A percentile compares a stretch with the other conserved stretches of the same genome.
These are phyloP conservation scores for Penicillium hordei DNA, from an alignment of 2,329 filamentous ascomycete genomes.

Conservation along the genomic window DNA sequence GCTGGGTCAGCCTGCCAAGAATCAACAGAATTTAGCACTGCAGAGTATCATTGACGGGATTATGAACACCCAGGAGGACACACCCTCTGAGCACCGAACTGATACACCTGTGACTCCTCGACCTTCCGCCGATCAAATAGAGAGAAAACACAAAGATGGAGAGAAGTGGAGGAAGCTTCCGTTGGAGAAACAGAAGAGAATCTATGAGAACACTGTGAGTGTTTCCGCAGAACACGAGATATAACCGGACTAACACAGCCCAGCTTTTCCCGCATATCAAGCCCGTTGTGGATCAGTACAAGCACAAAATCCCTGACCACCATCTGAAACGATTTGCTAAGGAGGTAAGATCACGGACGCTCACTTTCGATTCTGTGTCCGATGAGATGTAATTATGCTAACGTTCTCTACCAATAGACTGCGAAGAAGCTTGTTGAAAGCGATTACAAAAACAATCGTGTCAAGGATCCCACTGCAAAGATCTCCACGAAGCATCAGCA, in stretches of 20 bases:
- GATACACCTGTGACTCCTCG: conserved; percentile 66
- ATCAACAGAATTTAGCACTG: conserved; percentile 71
- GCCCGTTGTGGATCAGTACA: conserved; percentile 82
- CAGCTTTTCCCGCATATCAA: conserved; percentile 84
- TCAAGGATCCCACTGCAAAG: conserved; percentile 69
- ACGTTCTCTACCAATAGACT: conserved; percentile 46
- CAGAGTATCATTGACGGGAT: conserved; percentile 85
- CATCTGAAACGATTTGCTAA: conserved; percentile 65
- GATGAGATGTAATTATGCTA: neutral
- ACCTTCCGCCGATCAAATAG: conserved; percentile 51
- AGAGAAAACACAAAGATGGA: conserved; percentile 44
- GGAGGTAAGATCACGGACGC: conserved; percentile 47
- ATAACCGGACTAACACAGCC: conserved; percentile 14
- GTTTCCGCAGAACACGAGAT: neutral
- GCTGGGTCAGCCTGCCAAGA: conserved; percentile 53
- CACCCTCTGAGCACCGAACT: conserved; percentile 51
- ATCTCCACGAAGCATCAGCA: conserved; percentile 76
- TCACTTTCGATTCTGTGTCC: conserved; percentile 15
- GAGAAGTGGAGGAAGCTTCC: conserved; percentile 50
- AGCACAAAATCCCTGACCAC: conserved; percentile 81
- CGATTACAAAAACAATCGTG: conserved; percentile 87
- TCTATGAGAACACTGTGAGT: conserved; percentile 90
- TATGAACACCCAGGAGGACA: conserved; percentile 65
- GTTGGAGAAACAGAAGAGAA: conserved; percentile 83
- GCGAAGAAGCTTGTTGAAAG: conserved; percentile 87